Percentiles rank a stretch among this genome's conserved stretches.
phyloP scores from a whole-genome alignment of 352 stramenopile species.

The Phytophthora pini region DNA sequence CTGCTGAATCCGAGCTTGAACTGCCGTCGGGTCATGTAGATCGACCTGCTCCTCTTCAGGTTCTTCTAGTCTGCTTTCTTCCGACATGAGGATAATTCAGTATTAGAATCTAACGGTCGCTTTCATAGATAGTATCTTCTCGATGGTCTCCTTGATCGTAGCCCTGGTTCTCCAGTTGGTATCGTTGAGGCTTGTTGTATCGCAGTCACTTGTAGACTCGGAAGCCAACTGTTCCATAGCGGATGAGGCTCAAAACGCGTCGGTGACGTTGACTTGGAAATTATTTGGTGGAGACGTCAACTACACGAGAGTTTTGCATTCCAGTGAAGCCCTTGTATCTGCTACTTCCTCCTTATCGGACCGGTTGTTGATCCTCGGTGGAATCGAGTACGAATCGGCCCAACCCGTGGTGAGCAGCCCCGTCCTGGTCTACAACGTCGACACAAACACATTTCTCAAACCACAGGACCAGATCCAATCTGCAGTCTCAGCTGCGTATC shows the following conservation, averaged over 20 bases:
- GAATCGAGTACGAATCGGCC: constrained; percentile 74
- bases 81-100: constrained; percentile 15
- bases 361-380: constrained; percentile 61
- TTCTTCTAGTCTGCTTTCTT: background rate
- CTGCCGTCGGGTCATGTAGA: constrained; percentile 1
- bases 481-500: constrained; percentile 30
- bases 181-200: constrained; percentile 1
- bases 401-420: constrained; percentile 65
- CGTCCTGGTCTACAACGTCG: constrained; percentile 60
- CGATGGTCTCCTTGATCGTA: background rate
- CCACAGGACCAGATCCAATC: constrained; percentile 64
- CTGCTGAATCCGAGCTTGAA: constrained; percentile 20
- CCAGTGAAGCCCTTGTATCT: constrained; percentile 34
- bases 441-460: constrained; percentile 46
- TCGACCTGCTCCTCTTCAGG: constrained; percentile 3
- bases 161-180: constrained; percentile 6
- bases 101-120: constrained; percentile 32
- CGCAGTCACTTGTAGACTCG: constrained; percentile 29
- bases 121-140: constrained; percentile 1
- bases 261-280: constrained; percentile 44
- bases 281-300: constrained; percentile 36
- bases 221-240: constrained; percentile 43
- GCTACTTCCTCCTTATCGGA: constrained; percentile 12
- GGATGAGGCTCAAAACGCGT: constrained; percentile 45
- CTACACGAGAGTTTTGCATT: constrained; percentile 65